Evolutionary conservation across 805 yeast species (phyloP).

Genomic region (Cyberlindnera sargentensis): DNA sequence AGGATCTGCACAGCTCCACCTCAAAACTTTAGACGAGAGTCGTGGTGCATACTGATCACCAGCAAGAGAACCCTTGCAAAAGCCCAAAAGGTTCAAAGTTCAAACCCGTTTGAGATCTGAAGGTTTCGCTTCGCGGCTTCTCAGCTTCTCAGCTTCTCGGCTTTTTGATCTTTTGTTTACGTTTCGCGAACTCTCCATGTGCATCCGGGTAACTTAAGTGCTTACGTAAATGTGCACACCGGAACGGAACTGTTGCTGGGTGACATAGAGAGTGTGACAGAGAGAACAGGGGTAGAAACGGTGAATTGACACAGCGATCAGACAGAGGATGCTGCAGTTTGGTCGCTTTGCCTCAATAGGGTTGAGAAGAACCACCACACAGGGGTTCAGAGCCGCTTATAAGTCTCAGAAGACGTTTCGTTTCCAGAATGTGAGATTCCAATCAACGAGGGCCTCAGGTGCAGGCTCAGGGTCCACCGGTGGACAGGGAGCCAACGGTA

Average conservation of each 20-base stretch:
- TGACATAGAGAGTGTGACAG: neutral
- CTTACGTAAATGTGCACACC: neutral
- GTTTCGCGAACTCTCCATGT: neutral
- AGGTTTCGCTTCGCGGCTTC: too few species aligned
- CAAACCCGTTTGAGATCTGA: too few species aligned
- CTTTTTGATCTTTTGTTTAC: too few species aligned
- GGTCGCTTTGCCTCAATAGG: neutral
- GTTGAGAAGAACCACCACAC: neutral
- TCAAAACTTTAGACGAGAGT: too few species aligned
- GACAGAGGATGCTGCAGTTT: neutral
- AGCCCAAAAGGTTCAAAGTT: too few species aligned
- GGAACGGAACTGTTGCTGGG: neutral
- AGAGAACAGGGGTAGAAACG: too few species aligned
- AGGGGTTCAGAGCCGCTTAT: neutral
- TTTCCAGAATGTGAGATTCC: conserved; percentile 6
- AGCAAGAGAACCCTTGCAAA: too few species aligned
- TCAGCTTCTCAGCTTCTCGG: too few species aligned
- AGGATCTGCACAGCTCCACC: too few species aligned
- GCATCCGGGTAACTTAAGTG: neutral
- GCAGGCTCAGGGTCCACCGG: neutral
- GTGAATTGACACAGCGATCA: too few species aligned
- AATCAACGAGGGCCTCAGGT: conserved; percentile 5
- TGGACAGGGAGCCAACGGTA: neutral
- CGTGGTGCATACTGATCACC: too few species aligned
- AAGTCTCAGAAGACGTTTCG: neutral